These are phyloP conservation scores for Fusarium metavorans DNA, from an alignment of 2,329 filamentous ascomycete genomes.

Conservation along the genomic window DNA sequence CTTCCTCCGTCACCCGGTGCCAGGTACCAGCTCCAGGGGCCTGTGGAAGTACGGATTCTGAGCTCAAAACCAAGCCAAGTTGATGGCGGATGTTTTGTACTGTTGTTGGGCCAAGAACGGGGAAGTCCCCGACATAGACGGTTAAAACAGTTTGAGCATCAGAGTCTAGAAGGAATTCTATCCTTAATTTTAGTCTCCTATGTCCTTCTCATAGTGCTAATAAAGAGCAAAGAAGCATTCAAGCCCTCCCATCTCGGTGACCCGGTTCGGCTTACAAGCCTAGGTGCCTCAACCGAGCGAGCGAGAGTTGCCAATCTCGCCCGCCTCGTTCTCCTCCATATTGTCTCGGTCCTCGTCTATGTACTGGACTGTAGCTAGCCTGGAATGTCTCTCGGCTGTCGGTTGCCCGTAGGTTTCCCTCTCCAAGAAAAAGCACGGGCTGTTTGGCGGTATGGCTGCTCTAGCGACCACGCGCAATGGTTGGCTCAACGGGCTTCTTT, in stretches of 20 bases:
- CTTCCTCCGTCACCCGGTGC: constrained; percentile 32
- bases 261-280: constrained; percentile 9
- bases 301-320: constrained; percentile 24
- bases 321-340: constrained; percentile 18
- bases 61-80: background rate
- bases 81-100: background rate
- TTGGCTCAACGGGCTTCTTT: background rate
- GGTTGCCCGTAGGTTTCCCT: background rate
- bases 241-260: constrained; percentile 1
- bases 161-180: background rate
- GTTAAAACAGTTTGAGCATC: background rate
- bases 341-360: constrained; percentile 1
- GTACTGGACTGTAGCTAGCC: background rate
- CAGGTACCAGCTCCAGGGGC: constrained; percentile 39
- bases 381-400: constrained; percentile 6
- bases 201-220: background rate
- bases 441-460: constrained; percentile 4
- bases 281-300: background rate
- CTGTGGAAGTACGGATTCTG: constrained; percentile 29
- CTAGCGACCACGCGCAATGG: background rate
- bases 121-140: background rate
- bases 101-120: constrained; percentile 1
- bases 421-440: background rate
- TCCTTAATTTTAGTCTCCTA: background rate
- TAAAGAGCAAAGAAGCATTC: background rate